Percentiles rank a stretch among this genome's conserved stretches.
Evolutionary conservation across 2,329 filamentous ascomycete species (phyloP).

Genomic region (Aspergillus ochraceus): DNA sequence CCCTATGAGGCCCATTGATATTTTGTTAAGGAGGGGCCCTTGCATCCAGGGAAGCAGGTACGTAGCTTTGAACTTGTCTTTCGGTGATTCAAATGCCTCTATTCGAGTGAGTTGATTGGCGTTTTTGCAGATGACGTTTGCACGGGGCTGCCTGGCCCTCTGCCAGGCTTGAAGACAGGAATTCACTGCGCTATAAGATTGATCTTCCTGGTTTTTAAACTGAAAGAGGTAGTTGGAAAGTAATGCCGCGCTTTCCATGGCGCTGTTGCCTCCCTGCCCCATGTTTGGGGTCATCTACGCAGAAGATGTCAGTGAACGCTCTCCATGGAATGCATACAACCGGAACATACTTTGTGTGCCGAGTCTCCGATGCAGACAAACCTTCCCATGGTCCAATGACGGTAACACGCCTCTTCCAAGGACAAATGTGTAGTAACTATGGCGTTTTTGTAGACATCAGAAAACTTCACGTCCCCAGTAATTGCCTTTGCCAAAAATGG

Average conservation of each 20-base stretch:
- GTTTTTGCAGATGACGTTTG: not conserved
- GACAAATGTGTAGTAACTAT: not conserved
- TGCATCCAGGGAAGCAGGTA: conserved; percentile 1
- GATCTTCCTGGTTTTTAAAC: not conserved
- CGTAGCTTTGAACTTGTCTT: not conserved
- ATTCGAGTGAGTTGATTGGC: conserved; percentile 3
- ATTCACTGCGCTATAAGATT: not conserved
- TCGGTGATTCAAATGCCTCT: not conserved
- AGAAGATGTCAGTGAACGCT: not conserved
- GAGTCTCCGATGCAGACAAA: conserved; percentile 11
- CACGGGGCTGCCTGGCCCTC: not conserved
- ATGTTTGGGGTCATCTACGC: conserved; percentile 15
- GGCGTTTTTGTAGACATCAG: not conserved
- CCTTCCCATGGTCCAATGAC: conserved; percentile 6
- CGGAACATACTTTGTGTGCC: conserved; percentile 9
- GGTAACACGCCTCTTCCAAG: conserved; percentile 9
- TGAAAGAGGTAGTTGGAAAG: conserved; percentile 6
- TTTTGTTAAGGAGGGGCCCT: not conserved
- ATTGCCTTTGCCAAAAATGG: not conserved
- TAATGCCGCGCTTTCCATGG: conserved; percentile 10
- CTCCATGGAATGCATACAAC: no score
- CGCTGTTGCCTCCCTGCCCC: conserved; percentile 14
- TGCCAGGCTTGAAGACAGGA: not conserved
- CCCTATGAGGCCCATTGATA: not conserved
- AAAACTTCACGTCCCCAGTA: not conserved